These are phyloP conservation scores for Ophiostoma ulmi DNA, from an alignment of 2,329 filamentous ascomycete species.

Conservation along the genomic window DNA sequence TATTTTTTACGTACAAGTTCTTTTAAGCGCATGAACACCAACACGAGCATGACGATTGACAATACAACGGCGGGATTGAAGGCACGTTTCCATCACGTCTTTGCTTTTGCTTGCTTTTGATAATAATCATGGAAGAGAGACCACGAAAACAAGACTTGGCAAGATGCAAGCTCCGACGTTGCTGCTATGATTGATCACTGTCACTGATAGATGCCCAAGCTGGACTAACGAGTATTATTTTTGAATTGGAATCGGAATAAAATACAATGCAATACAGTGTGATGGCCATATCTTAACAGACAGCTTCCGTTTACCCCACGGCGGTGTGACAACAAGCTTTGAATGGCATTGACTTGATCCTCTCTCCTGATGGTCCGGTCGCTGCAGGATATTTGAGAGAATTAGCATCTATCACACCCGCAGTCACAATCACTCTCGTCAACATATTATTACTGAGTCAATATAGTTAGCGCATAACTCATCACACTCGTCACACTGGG, in stretches of 20 bases:
- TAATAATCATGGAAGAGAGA: background rate
- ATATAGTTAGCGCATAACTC: background rate
- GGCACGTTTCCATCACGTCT: background rate
- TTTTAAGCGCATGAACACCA: background rate
- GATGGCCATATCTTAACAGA: background rate
- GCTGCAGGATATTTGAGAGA: too few species aligned
- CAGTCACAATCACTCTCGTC: background rate
- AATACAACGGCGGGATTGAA: background rate
- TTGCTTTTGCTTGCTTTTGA: background rate
- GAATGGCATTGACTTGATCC: background rate
- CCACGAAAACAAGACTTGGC: constrained; percentile 5
- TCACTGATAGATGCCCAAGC: background rate
- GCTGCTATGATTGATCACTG: background rate
- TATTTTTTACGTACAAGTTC: background rate
- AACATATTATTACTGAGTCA: background rate
- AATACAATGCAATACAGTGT: background rate
- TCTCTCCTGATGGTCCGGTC: background rate
- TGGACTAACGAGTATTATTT: background rate
- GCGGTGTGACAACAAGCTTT: constrained; percentile 9
- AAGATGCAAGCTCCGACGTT: background rate
- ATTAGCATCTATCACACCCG: background rate
- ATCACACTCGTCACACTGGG: constrained; percentile 9
- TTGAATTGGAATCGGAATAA: background rate
- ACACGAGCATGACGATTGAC: constrained; percentile 4
- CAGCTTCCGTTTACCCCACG: background rate